Conservation (phyloP, 2,329 filamentous ascomycete genomes). For the Paraphoma sp. region DNA sequence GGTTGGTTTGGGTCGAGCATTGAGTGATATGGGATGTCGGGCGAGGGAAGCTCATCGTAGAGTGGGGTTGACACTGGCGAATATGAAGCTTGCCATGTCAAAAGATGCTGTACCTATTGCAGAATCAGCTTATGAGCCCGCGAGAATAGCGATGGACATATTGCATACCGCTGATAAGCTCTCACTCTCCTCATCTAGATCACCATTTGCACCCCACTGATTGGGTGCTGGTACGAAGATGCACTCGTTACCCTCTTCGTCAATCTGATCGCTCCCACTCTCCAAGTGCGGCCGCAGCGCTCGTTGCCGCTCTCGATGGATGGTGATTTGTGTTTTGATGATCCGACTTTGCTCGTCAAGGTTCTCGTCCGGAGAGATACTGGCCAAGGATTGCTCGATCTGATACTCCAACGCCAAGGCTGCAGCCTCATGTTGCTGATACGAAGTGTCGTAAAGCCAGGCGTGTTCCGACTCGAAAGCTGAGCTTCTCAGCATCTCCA, state of each 20-base stretch:
- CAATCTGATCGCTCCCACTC: conserved; percentile 43
- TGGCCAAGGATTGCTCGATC: conserved; percentile 38
- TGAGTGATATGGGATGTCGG: conserved; percentile 42
- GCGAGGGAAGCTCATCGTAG: conserved; percentile 42
- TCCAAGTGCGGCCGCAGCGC: conserved; percentile 45
- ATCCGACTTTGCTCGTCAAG: conserved; percentile 44
- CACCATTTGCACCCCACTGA: conserved; percentile 46
- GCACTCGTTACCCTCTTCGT: conserved; percentile 45
- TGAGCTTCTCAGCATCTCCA: conserved; percentile 44
- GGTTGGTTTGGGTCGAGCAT: conserved; percentile 42
- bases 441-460: conserved; percentile 47
- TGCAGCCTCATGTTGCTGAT: conserved; percentile 44
- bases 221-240: conserved; percentile 47
- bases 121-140: conserved; percentile 8
- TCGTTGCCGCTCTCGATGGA: conserved; percentile 43
- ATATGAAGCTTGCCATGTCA: conserved; percentile 46
- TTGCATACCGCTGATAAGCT: conserved; percentile 42
- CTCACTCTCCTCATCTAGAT: conserved; percentile 47
- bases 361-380: conserved; percentile 46
- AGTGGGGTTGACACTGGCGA: conserved; percentile 41
- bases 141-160: neutral
- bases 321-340: conserved; percentile 43
- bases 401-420: conserved; percentile 42
- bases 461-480: conserved; percentile 48
- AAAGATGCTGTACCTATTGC: conserved; percentile 41